Percentiles rank a stretch among this genome's conserved stretches.
Conservation (phyloP, 805 yeast genomes). For the Yarrowia divulgata region DNA sequence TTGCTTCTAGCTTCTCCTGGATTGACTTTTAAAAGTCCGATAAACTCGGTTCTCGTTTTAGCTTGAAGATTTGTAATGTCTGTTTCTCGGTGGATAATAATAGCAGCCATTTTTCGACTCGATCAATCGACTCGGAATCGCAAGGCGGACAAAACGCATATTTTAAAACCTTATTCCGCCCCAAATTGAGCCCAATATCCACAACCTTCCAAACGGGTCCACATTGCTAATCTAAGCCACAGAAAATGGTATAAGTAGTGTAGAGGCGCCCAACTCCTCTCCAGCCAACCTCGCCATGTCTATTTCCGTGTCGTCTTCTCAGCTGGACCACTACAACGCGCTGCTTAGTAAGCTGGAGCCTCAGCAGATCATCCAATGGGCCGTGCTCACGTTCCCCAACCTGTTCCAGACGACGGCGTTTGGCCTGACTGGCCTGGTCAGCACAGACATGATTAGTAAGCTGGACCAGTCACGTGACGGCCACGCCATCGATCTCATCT, state of each 20-base stretch:
- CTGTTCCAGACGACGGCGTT: slow-evolving; percentile 93
- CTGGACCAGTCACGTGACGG: slow-evolving; percentile 47
- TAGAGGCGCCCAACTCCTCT: neutral
- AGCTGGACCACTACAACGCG: slow-evolving; percentile 71
- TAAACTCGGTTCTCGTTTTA: slow-evolving; percentile 19
- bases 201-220: neutral
- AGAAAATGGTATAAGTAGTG: slow-evolving; percentile 4
- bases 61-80: neutral
- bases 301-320: slow-evolving; percentile 56
- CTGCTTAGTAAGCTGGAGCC: slow-evolving; percentile 65
- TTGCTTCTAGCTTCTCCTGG: neutral
- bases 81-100: neutral
- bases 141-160: neutral
- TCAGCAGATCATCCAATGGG: slow-evolving; percentile 80
- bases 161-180: neutral
- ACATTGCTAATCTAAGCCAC: slow-evolving; percentile 7
- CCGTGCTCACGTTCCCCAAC: slow-evolving; percentile 79
- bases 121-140: neutral
- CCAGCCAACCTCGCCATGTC: slow-evolving; percentile 6
- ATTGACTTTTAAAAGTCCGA: neutral
- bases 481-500: slow-evolving; percentile 74
- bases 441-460: slow-evolving; percentile 79
- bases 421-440: slow-evolving; percentile 90
- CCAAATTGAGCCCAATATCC: neutral
- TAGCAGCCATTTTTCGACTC: neutral